These are phyloP conservation scores for Eutrema yunnanense DNA, from an alignment of 345 rosid species.

Conservation along the genomic window DNA sequence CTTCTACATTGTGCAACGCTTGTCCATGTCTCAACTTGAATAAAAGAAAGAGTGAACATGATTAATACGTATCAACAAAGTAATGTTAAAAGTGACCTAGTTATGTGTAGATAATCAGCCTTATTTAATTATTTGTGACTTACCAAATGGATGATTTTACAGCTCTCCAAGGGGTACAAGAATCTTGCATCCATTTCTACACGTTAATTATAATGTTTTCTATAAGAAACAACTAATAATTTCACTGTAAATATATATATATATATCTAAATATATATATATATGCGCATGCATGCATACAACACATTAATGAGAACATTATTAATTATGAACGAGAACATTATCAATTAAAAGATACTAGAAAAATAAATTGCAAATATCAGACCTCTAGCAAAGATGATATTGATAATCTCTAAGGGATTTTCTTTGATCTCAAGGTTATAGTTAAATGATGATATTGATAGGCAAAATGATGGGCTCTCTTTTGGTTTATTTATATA, in stretches of 20 bases:
- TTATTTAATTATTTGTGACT: not conserved
- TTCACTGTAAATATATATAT: not conserved
- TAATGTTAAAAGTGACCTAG: not conserved
- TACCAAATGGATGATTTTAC: constrained; percentile 58
- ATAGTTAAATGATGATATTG: not conserved
- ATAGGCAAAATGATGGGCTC: not conserved
- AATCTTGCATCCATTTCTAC: constrained; percentile 31
- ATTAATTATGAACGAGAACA: not conserved
- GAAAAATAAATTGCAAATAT: not conserved
- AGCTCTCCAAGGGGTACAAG: constrained; percentile 40
- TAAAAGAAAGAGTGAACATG: not conserved
- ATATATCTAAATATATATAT: not conserved
- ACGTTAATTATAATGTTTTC: not conserved
- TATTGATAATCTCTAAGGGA: not conserved
- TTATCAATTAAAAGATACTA: not conserved
- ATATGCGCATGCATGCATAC: not conserved
- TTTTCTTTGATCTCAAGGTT: constrained; percentile 11
- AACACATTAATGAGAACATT: not conserved
- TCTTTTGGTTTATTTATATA: constrained; percentile 3
- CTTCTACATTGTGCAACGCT: constrained; percentile 60
- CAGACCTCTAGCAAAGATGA: constrained; percentile 15
- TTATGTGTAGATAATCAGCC: not conserved
- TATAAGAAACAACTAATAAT: not conserved
- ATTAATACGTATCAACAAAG: not conserved
- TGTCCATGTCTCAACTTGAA: constrained; percentile 69